Percentiles rank a stretch among this genome's conserved stretches.
Conservation (phyloP, 1,284 basidiomycete genomes). For the Apiotrichum veenhuisii region DNA sequence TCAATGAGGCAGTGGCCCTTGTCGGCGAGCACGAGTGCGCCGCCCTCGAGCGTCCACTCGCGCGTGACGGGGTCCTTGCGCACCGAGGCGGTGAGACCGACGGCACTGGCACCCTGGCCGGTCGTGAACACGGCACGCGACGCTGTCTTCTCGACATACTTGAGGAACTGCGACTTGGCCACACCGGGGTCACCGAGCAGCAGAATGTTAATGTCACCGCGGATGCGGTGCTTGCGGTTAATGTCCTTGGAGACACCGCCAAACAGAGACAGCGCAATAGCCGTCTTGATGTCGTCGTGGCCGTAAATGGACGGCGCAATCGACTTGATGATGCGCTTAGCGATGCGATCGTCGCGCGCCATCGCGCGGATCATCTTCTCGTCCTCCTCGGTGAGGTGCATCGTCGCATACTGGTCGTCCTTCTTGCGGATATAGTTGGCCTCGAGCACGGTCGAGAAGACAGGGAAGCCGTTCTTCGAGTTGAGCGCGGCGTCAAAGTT, state of each 20-base stretch:
- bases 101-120: slow-evolving; percentile 94
- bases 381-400: slow-evolving; percentile 94
- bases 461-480: slow-evolving; percentile 98
- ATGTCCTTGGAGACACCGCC: slow-evolving; percentile 93
- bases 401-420: slow-evolving; percentile 87
- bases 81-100: slow-evolving; percentile 96
- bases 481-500: slow-evolving; percentile 98
- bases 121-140: slow-evolving; percentile 97
- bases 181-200: slow-evolving; percentile 96
- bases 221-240: slow-evolving; percentile 91
- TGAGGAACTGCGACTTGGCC: slow-evolving; percentile 98
- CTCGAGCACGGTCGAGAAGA: slow-evolving; percentile 96
- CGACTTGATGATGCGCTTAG: slow-evolving; percentile 95
- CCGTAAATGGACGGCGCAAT: slow-evolving; percentile 98
- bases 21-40: slow-evolving; percentile 93
- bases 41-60: slow-evolving; percentile 98
- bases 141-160: slow-evolving; percentile 98
- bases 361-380: slow-evolving; percentile 84
- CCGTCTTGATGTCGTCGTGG: slow-evolving; percentile 98
- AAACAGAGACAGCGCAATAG: slow-evolving; percentile 89
- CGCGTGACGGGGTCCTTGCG: slow-evolving; percentile 94
- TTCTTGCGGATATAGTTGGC: slow-evolving; percentile 98
- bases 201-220: slow-evolving; percentile 96
- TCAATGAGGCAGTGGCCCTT: slow-evolving; percentile 99
- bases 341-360: slow-evolving; percentile 85